Conservation (phyloP, 2,329 filamentous ascomycete species). For the Myriosclerotinia curreyana region DNA sequence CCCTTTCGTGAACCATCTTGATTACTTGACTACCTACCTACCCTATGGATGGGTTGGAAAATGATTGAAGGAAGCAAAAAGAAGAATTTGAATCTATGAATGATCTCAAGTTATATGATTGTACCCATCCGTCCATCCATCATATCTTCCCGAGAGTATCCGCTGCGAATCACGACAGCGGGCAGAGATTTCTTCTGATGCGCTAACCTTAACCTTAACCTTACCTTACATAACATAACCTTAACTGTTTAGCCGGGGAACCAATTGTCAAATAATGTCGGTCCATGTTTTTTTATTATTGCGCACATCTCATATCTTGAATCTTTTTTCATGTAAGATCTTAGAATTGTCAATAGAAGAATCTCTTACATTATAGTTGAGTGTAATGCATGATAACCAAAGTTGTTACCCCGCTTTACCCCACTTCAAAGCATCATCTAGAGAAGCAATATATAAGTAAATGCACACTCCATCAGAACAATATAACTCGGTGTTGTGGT, state of each 20-base stretch:
- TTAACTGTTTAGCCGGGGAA: conserved; percentile 1
- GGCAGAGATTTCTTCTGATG: conserved; percentile 14
- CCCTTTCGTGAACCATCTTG: conserved; percentile 10
- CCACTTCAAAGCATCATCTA: background rate
- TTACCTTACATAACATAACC: background rate
- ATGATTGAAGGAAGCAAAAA: background rate
- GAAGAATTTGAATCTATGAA: background rate
- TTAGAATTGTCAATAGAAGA: no score
- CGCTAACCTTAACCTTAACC: background rate
- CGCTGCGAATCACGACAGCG: background rate
- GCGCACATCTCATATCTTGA: background rate
- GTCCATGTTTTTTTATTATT: no score
- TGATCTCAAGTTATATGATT: background rate
- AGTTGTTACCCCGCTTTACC: background rate
- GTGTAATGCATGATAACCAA: no score
- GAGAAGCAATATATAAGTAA: background rate
- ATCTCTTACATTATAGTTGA: no score
- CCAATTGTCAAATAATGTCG: no score
- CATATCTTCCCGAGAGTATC: conserved; percentile 3
- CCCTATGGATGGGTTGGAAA: background rate
- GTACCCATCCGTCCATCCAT: no score
- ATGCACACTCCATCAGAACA: fast-evolving
- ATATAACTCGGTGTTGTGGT: background rate
- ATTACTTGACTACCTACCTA: background rate
- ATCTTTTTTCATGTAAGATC: no score